Conservation (phyloP, 805 yeast genomes). For the Zygosaccharomyces pseudorouxii region DNA sequence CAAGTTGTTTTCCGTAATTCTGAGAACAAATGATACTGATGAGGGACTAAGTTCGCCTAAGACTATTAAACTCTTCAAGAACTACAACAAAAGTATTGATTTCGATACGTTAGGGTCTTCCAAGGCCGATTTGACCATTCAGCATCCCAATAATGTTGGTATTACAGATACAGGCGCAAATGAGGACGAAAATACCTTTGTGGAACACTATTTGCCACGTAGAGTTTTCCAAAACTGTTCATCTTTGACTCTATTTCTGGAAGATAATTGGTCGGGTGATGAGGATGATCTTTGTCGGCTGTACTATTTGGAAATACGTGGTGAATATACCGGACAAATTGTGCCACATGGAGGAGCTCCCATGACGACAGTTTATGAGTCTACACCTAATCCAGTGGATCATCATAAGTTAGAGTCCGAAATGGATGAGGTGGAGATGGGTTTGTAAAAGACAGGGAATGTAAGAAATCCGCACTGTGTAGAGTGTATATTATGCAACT, state of each 20-base stretch:
- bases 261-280: slow-evolving; percentile 59
- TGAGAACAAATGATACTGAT: slow-evolving; percentile 53
- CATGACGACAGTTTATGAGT: slow-evolving; percentile 72
- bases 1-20: slow-evolving; percentile 64
- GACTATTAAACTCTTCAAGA: slow-evolving; percentile 66
- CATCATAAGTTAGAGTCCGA: slow-evolving; percentile 47
- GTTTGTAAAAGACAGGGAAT: slow-evolving; percentile 8
- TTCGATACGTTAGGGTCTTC: slow-evolving; percentile 55
- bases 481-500: background rate
- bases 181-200: slow-evolving; percentile 50
- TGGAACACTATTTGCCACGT: slow-evolving; percentile 79
- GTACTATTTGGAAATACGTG: slow-evolving; percentile 74
- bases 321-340: slow-evolving; percentile 45
- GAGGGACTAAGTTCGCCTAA: slow-evolving; percentile 60
- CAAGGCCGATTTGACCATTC: slow-evolving; percentile 47
- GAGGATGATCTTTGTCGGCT: slow-evolving; percentile 55
- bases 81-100: slow-evolving; percentile 57
- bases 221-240: slow-evolving; percentile 66
- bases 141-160: slow-evolving; percentile 61
- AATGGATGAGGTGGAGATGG: slow-evolving; percentile 14
- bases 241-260: slow-evolving; percentile 62
- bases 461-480: background rate
- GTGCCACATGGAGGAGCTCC: slow-evolving; percentile 39
- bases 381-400: slow-evolving; percentile 90
- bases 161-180: slow-evolving; percentile 37